Evolutionary conservation across 2,329 filamentous ascomycete genomes (phyloP).

Genomic region (Amauroascus niger): DNA sequence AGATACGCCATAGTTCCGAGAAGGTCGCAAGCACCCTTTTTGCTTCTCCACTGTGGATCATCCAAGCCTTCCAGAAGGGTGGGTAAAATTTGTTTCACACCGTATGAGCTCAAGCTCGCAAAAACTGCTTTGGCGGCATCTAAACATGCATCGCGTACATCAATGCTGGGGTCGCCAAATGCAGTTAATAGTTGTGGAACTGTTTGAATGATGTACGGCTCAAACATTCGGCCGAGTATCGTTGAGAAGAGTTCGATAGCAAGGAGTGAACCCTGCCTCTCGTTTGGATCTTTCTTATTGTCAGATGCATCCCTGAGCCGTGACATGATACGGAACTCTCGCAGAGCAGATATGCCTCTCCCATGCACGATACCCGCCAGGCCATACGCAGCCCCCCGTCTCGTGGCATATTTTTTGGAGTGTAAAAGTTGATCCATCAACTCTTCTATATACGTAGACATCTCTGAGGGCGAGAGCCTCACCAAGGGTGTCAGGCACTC

Average conservation of each 20-base stretch:
- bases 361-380: slow-evolving; percentile 82
- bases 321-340: slow-evolving; percentile 77
- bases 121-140: slow-evolving; percentile 94
- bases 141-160: slow-evolving; percentile 86
- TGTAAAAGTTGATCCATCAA: slow-evolving; percentile 73
- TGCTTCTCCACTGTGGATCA: slow-evolving; percentile 94
- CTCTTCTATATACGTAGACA: slow-evolving; percentile 67
- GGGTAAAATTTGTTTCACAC: slow-evolving; percentile 88
- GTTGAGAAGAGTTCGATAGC: slow-evolving; percentile 84
- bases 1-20: slow-evolving; percentile 98
- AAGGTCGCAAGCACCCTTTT: slow-evolving; percentile 94
- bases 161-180: slow-evolving; percentile 78
- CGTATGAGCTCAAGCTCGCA: slow-evolving; percentile 82
- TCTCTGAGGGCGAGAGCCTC: slow-evolving; percentile 65
- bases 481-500: slow-evolving; percentile 90
- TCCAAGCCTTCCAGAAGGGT: slow-evolving; percentile 86
- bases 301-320: slow-evolving; percentile 74
- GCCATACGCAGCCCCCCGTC: slow-evolving; percentile 89
- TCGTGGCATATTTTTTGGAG: slow-evolving; percentile 82
- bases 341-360: slow-evolving; percentile 70
- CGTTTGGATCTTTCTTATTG: slow-evolving; percentile 85
- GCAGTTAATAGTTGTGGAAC: slow-evolving; percentile 81
- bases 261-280: slow-evolving; percentile 78
- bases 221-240: slow-evolving; percentile 78
- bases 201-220: slow-evolving; percentile 93